Conservation (phyloP, 2,329 filamentous ascomycete species). For the Penicillium concentricum region DNA sequence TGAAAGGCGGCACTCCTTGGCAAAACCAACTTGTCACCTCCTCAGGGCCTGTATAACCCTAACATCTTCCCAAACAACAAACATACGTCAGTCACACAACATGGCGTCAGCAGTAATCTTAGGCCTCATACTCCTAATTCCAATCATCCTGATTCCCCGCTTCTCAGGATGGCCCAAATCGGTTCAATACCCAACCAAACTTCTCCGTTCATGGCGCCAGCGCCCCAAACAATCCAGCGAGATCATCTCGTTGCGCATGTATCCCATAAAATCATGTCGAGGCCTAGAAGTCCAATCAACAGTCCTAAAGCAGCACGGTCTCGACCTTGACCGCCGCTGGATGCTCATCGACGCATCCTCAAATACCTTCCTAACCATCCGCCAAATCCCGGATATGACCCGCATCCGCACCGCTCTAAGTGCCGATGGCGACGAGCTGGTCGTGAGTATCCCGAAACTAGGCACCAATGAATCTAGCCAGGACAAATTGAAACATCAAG, state of each 20-base stretch:
- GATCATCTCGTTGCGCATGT: conserved; percentile 51
- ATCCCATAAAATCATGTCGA: conserved; percentile 67
- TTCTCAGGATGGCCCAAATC: conserved; percentile 4
- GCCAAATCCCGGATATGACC: conserved; percentile 61
- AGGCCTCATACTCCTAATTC: background rate
- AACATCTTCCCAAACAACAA: background rate
- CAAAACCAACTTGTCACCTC: background rate
- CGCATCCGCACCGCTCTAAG: conserved; percentile 57
- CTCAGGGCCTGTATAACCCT: background rate
- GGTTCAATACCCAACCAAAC: conserved; percentile 15
- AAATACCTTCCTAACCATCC: conserved; percentile 62
- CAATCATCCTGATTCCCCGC: background rate
- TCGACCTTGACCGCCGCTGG: conserved; percentile 64
- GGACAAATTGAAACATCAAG: background rate
- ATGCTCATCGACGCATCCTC: conserved; percentile 60
- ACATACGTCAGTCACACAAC: background rate
- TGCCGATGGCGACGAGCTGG: conserved; percentile 46
- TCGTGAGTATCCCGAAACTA: conserved; percentile 44
- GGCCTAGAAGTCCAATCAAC: conserved; percentile 56
- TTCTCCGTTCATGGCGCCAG: conserved; percentile 15
- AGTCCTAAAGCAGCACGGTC: conserved; percentile 54
- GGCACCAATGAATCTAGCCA: conserved; percentile 28
- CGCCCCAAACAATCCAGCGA: conserved; percentile 26
- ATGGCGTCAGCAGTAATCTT: background rate
- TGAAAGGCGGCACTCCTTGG: background rate